Evolutionary conservation across 2,329 filamentous ascomycete genomes (phyloP), one percentile per base, ranked within the genome.

Genomic region (Ceratocystis eucalypticola): DNA sequence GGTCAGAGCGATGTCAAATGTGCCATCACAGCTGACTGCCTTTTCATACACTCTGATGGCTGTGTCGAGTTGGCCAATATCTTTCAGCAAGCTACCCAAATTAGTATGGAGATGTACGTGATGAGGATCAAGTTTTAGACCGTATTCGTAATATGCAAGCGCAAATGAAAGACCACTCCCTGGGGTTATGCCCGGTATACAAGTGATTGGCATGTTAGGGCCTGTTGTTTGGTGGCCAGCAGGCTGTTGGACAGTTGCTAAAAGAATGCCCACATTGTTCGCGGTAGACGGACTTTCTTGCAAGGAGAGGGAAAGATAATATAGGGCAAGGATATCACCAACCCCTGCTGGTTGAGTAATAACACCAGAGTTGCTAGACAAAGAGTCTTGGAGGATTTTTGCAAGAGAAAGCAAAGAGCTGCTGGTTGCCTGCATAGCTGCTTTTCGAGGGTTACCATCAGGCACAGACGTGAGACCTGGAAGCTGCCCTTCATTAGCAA

Each of bases 51-150:
- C 97, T 70, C 88, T 86, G 71, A 99, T 96, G 0, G 94, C 94
- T 61, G 90, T 83, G 70, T 91, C 87, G 15, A 99, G 81, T 71
- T 97, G 93, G 0, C 94, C 94, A 70, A 97, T 94, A 71, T 99
- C 94, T 73, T 99, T 99, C 55, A 99, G 80, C 37, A 99, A 78
- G 73, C 94, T 97, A 7, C 94, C 94, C 1, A 99, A 80, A 70
- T 99, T 99, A 1, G 94, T 99, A 75, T 96, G 96, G 1, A 99
- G 82, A 75, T 99, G 94, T 10, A 96, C 94, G 75, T 99, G 94
- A 67, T 89, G 87, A 3, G 86, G 81, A 73, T 99, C 94, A 7
- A 99, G 81, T 59, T 86, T 84, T 20, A 99, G 79, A 5, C 94
- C 94, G 74, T 97, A 97, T 70, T 96, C 89, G 77, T 99, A 99